phyloP scores from a whole-genome alignment of 1,284 basidiomycete species.

The Microbotryum intermedium region DNA sequence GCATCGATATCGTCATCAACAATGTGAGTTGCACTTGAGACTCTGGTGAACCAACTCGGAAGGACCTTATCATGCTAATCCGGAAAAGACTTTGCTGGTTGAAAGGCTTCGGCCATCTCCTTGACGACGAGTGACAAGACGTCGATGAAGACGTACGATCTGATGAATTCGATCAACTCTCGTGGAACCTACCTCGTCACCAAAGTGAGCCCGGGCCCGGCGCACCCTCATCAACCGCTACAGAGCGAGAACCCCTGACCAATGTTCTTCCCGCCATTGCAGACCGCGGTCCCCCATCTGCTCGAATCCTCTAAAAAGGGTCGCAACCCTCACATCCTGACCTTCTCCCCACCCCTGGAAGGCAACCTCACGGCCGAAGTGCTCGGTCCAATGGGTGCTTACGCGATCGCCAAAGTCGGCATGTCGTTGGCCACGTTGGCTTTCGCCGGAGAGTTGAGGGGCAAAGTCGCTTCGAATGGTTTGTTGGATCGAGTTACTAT shows the following conservation, averaged over 20 bases:
- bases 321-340: conserved; percentile 37
- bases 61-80: not conserved
- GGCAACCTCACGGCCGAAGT: conserved; percentile 24
- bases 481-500: conserved; percentile 35
- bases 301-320: conserved; percentile 16
- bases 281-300: conserved; percentile 36
- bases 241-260: not conserved
- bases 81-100: too few relatives aligned
- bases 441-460: conserved; percentile 34
- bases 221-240: not conserved
- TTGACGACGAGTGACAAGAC: conserved; percentile 30
- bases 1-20: conserved; percentile 37
- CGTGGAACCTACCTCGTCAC: conserved; percentile 35
- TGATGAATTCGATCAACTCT: conserved; percentile 35
- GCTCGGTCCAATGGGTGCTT: conserved; percentile 27
- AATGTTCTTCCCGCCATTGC: not conserved
- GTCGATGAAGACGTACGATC: conserved; percentile 31
- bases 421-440: conserved; percentile 36
- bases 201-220: not conserved
- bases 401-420: conserved; percentile 36
- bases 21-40: conserved; percentile 26
- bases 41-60: not conserved
- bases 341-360: conserved; percentile 34
- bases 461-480: conserved; percentile 33
- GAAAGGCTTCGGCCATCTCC: conserved; percentile 34